Conservation (phyloP, 2,329 filamentous ascomycete genomes). For the Ophiocordyceps polyrhachis-furcata region DNA sequence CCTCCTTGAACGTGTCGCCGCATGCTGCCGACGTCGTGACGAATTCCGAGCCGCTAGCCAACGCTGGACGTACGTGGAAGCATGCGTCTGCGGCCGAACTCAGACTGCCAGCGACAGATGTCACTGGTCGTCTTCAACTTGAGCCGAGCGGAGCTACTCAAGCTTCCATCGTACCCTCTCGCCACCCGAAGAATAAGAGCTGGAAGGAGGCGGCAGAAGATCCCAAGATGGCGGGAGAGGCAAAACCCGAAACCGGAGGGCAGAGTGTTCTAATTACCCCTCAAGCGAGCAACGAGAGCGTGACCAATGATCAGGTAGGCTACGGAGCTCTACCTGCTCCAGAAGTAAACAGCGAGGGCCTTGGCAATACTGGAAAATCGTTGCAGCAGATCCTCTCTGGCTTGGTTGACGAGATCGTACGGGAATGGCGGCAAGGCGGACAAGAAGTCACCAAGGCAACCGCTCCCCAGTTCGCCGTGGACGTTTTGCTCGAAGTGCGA, state of each 20-base stretch:
- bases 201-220: background rate
- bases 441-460: conserved; percentile 43
- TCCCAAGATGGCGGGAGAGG: background rate
- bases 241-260: conserved; percentile 8
- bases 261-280: background rate
- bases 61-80: background rate
- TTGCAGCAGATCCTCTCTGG: conserved; percentile 44
- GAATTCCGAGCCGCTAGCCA: background rate
- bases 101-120: conserved; percentile 11
- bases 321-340: background rate
- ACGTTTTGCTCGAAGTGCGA: conserved; percentile 50
- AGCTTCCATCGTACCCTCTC: background rate
- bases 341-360: conserved; percentile 46
- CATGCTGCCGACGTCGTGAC: background rate
- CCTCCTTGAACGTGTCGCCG: background rate
- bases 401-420: conserved; percentile 54
- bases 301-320: background rate
- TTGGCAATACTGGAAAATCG: conserved; percentile 52
- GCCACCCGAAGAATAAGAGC: too few relatives aligned
- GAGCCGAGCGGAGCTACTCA: background rate
- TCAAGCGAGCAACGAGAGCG: background rate
- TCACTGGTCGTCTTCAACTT: background rate
- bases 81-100: background rate
- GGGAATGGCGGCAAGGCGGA: conserved; percentile 44
- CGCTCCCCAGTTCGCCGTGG: conserved; percentile 49